Conservation (phyloP, 2,329 filamentous ascomycete species). For the Talaromyces sp. region DNA sequence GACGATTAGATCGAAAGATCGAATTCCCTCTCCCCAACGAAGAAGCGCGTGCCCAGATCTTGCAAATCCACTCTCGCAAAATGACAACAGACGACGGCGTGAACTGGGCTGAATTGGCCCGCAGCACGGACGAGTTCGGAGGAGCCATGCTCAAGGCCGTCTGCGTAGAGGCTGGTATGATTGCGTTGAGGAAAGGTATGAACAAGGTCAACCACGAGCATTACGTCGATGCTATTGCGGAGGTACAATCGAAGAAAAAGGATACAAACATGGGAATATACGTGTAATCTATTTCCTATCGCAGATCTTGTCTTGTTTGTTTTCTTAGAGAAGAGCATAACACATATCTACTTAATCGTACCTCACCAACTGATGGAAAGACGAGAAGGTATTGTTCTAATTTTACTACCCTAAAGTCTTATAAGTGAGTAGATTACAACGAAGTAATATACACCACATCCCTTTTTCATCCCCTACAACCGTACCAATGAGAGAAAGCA, state of each 20-base stretch:
- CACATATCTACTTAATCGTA: not conserved
- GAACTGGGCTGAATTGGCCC: constrained; percentile 93
- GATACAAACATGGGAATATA: constrained; percentile 57
- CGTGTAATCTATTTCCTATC: constrained; percentile 29
- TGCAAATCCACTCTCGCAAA: constrained; percentile 96
- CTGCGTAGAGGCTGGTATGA: constrained; percentile 98
- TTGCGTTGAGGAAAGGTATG: constrained; percentile 88
- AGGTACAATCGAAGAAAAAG: constrained; percentile 89
- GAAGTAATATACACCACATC: not conserved
- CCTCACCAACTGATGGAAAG: not conserved
- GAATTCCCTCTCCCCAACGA: constrained; percentile 98
- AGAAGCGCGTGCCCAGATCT: constrained; percentile 92
- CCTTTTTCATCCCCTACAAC: not conserved
- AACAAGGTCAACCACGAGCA: constrained; percentile 97
- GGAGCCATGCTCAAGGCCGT: constrained; percentile 98
- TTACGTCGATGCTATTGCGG: constrained; percentile 96
- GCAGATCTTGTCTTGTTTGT: not conserved
- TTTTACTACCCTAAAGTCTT: not conserved
- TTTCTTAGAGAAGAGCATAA: not conserved
- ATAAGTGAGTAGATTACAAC: not conserved
- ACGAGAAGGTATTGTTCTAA: not conserved
- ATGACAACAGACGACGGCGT: constrained; percentile 93
- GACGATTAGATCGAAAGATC: constrained; percentile 92
- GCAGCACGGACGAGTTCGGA: constrained; percentile 97
- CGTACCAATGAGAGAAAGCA: not conserved